These are phyloP conservation scores for Chytriomyces sp. DNA, from an alignment of 192 early-diverging fungal species.

Conservation along the genomic window DNA sequence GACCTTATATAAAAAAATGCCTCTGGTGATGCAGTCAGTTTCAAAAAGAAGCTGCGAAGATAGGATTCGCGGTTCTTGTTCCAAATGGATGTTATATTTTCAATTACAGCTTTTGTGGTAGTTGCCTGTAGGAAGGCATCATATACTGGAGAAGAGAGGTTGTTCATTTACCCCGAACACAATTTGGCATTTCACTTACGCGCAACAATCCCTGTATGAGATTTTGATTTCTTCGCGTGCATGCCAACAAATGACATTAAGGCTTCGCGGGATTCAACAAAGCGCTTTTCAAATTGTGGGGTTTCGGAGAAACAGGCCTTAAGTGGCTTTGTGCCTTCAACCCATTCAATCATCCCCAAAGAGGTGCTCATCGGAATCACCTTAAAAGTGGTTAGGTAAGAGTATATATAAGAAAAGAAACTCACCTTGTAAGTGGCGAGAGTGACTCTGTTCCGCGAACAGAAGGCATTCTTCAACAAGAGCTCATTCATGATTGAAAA, in stretches of 20 bases:
- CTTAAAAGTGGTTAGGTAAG: constrained; percentile 15
- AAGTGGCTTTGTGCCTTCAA: constrained; percentile 70
- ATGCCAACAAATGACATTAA: constrained; percentile 55
- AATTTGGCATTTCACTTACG: background rate
- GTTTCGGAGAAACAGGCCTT: constrained; percentile 62
- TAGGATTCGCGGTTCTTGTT: constrained; percentile 46
- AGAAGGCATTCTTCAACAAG: constrained; percentile 56
- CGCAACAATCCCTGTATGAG: constrained; percentile 28
- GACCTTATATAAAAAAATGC: constrained; percentile 69
- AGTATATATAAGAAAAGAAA: background rate
- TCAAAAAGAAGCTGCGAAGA: constrained; percentile 56
- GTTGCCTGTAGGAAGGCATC: constrained; percentile 56
- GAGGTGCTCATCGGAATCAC: constrained; percentile 53
- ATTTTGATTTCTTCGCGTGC: constrained; percentile 41
- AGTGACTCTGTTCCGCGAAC: constrained; percentile 55
- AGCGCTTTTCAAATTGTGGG: constrained; percentile 43
- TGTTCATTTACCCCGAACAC: background rate
- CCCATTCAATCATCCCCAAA: constrained; percentile 80
- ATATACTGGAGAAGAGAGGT: constrained; percentile 47
- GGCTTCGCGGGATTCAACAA: constrained; percentile 41
- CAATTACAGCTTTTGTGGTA: constrained; percentile 49
- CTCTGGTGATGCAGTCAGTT: constrained; percentile 69
- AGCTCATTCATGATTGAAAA: constrained; percentile 79
- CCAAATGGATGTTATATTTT: constrained; percentile 50
- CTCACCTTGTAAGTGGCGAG: constrained; percentile 72